phyloP scores from a whole-genome alignment of 768 basidiomycete genomes.

The Tylopilus felleus region DNA sequence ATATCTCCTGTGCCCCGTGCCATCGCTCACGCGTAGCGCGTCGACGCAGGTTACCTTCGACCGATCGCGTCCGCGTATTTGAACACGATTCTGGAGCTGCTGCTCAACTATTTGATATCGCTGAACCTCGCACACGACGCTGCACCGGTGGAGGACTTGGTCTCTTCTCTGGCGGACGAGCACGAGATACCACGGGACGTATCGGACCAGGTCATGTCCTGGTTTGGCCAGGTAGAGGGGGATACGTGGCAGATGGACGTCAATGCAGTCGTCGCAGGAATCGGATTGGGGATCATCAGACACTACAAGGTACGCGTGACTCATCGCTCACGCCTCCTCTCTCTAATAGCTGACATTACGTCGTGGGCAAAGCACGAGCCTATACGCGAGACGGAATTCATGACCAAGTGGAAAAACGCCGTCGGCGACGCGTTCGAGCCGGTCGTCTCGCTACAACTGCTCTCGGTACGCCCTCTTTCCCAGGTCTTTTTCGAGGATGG shows the following conservation, averaged over 20 bases:
- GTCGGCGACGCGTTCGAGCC: constrained; percentile 79
- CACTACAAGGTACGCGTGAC: constrained; percentile 47
- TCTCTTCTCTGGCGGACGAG: constrained; percentile 60
- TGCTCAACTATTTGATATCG: constrained; percentile 73
- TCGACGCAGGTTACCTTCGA: constrained; percentile 58
- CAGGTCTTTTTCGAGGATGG: neutral
- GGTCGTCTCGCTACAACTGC: constrained; percentile 56
- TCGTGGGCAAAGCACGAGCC: constrained; percentile 49
- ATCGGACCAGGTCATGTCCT: constrained; percentile 66
- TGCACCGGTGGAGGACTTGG: constrained; percentile 57
- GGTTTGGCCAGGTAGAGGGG: constrained; percentile 68
- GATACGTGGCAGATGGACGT: constrained; percentile 68
- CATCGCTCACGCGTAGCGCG: neutral
- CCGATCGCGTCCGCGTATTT: constrained; percentile 70
- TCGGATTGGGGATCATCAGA: constrained; percentile 74
- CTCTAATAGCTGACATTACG: neutral
- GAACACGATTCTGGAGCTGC: constrained; percentile 63
- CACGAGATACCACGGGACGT: constrained; percentile 66
- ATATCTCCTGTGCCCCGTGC: neutral
- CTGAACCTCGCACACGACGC: constrained; percentile 49
- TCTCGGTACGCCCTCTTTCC: constrained; percentile 49
- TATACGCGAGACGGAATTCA: constrained; percentile 52
- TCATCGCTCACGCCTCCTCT: neutral
- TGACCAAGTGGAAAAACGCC: constrained; percentile 63
- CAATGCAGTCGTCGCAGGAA: constrained; percentile 58